Conservation (phyloP, 345 rosid genomes). For the Hibiscus mutabilis region DNA sequence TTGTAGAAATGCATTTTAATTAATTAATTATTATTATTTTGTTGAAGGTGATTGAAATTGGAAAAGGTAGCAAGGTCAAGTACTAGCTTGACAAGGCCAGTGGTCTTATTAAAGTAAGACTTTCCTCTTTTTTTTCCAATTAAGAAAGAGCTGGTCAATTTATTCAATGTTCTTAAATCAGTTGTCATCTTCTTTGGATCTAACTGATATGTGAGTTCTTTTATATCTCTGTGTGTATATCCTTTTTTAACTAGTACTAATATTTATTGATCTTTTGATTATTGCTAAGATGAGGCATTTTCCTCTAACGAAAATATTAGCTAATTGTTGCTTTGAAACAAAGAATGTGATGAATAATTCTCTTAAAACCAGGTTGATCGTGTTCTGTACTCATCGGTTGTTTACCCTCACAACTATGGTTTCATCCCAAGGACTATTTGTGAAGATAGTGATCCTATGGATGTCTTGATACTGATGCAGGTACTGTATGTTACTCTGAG, state of each 20-base stretch:
- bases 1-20: neutral
- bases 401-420: slow-evolving; percentile 98
- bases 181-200: neutral
- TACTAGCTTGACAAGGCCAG: slow-evolving; percentile 87
- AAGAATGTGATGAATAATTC: neutral
- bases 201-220: neutral
- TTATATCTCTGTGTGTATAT: neutral
- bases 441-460: slow-evolving; percentile 97
- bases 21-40: neutral
- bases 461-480: slow-evolving; percentile 97
- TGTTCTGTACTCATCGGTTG: slow-evolving; percentile 91
- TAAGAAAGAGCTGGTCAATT: neutral
- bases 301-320: neutral
- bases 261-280: neutral
- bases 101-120: slow-evolving; percentile 81
- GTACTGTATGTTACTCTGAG: slow-evolving; percentile 24
- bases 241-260: neutral
- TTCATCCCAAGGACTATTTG: slow-evolving; percentile 94
- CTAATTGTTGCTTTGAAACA: neutral
- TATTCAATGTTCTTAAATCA: neutral
- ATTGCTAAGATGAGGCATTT: neutral
- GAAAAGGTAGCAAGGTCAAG: slow-evolving; percentile 96
- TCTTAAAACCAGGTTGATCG: slow-evolving; percentile 77
- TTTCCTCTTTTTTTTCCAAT: slow-evolving; percentile 3
- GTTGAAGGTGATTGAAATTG: slow-evolving; percentile 79